Conservation (phyloP, 768 basidiomycete species). For the Termitomyces sp. region DNA sequence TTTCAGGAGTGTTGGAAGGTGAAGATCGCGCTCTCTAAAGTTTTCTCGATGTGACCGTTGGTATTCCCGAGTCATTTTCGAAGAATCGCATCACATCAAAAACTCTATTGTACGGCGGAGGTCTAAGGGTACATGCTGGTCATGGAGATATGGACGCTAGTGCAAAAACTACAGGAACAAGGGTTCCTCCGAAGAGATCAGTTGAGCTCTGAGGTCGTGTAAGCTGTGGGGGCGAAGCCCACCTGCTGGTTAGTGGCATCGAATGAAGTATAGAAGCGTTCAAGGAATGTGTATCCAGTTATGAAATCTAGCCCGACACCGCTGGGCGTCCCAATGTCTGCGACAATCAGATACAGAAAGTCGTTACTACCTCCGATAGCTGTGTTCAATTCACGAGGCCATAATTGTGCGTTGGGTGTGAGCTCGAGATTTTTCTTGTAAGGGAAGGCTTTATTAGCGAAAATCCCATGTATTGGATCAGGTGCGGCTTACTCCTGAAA, state of each 20-base stretch:
- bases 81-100: too few species aligned
- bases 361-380: slow-evolving; percentile 23
- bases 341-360: slow-evolving; percentile 28
- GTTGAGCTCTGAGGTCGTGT: slow-evolving; percentile 38
- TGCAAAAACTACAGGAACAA: too few species aligned
- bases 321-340: slow-evolving; percentile 27
- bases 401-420: slow-evolving; percentile 31
- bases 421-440: slow-evolving; percentile 27
- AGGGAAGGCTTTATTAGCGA: slow-evolving; percentile 14
- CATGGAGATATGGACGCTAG: not conserved
- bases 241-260: slow-evolving; percentile 51
- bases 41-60: too few species aligned
- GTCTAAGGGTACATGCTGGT: too few species aligned
- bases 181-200: slow-evolving; percentile 12
- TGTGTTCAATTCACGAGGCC: slow-evolving; percentile 28
- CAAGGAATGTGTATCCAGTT: slow-evolving; percentile 46
- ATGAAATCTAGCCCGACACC: slow-evolving; percentile 50
- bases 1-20: too few species aligned
- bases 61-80: too few species aligned
- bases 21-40: too few species aligned
- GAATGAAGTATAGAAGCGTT: slow-evolving; percentile 61
- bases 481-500: slow-evolving; percentile 42
- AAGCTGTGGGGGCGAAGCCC: slow-evolving; percentile 48
- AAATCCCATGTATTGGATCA: slow-evolving; percentile 33
- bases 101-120: too few species aligned